Base-by-base conservation (phyloP, 2,329 filamentous ascomycete genomes). In the Neoscytalidium dimidiatum region DNA sequence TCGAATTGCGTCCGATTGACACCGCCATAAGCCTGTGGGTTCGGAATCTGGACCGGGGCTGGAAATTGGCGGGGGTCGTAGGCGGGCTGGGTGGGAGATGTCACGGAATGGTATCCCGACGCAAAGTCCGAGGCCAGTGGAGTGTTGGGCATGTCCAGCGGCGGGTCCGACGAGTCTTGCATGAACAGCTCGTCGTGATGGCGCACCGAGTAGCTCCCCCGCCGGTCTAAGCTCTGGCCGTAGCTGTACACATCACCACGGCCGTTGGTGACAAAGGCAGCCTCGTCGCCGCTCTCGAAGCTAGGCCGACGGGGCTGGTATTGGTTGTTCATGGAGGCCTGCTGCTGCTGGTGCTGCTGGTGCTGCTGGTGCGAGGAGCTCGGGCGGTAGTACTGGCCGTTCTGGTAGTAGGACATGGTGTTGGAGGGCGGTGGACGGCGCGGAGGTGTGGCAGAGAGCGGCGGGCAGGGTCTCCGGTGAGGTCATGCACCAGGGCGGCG, bases 201-300 rank as follows among this genome's bases (percentile, higher is more conserved):
- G 72, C 75, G 78, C 69, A 62, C 71, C 68, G 70, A 71, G 67
- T 69, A 74, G 74, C 71, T 79, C 69, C 68, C 74, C 68, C 72
- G 73, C 31, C 74, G 68, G 21, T 43, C 66, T 35, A 71, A 58
- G 62, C 72, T 64, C 63, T 72, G 73, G 19, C 71, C 69, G 62
- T 79, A 79, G 43, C 74, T 75, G 65, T 78, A 75, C 64, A 71
- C 48, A 23, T 60, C 56, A 11, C 26, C 26, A 14, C 72, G 73
- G 64, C 65, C 79, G 77, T 65, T 80, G 71, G 26, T 71, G 79
- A 64, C 88, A 49, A 62, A 86, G 56, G 81, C 78, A 53, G 83
- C 81, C 75, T 94, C 91, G 75, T 95, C 92, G 68, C 90, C 91
- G 69, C 84, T 87, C 75, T 92, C 89, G 80, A 92, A 93, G 80